phyloP scores from a whole-genome alignment of 768 basidiomycete genomes.

The Kwoniella pini region DNA sequence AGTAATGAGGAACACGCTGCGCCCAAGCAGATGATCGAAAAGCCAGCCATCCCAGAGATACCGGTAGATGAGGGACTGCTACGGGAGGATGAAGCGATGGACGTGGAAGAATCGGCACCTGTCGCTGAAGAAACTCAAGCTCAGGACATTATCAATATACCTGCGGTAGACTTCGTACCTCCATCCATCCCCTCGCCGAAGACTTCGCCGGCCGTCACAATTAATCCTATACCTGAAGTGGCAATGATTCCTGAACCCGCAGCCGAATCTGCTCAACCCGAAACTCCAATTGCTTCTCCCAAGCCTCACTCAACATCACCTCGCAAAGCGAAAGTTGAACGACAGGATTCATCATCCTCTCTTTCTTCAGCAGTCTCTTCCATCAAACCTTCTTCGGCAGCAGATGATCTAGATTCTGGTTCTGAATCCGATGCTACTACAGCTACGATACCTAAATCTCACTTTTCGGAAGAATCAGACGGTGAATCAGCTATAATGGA shows the following conservation, averaged over 20 bases:
- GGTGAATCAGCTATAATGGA: background rate
- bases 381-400: constrained; percentile 10
- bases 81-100: background rate
- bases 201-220: background rate
- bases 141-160: background rate
- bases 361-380: constrained; percentile 19
- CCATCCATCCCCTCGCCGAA: background rate
- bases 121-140: background rate
- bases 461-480: constrained; percentile 24
- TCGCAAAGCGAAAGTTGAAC: constrained; percentile 1
- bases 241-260: background rate
- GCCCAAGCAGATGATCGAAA: background rate
- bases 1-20: background rate
- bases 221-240: background rate
- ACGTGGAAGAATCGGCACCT: background rate
- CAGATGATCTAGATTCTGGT: constrained; percentile 26
- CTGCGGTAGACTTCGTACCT: background rate
- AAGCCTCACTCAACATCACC: background rate
- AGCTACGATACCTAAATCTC: constrained; percentile 30
- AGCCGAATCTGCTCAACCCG: background rate
- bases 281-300: background rate
- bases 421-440: constrained; percentile 38
- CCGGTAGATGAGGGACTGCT: background rate
- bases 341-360: constrained; percentile 21
- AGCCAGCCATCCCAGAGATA: background rate